A percentile compares a stretch with the other conserved stretches of the same genome.
These are phyloP conservation scores for Wallacemonas sp. DNA, from an alignment of 208 protist genomes.

Conservation along the genomic window DNA sequence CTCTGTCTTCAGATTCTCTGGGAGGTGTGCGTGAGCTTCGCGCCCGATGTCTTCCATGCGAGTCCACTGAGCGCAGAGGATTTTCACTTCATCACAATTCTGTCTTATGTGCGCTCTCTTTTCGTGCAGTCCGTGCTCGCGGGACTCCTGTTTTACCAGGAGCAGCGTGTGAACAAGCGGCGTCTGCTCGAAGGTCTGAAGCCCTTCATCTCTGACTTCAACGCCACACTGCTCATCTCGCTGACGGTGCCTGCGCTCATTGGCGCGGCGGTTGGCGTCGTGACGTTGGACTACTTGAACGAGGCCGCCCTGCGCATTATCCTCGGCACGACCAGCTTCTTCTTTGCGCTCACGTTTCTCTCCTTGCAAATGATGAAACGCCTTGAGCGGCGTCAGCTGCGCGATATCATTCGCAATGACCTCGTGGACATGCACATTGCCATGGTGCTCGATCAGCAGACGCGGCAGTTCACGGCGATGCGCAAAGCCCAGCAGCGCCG, in stretches of 20 bases:
- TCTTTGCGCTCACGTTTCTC: constrained; percentile 37
- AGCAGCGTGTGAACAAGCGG: constrained; percentile 17
- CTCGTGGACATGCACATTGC: constrained; percentile 26
- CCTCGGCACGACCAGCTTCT: constrained; percentile 30
- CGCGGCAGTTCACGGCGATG: not conserved
- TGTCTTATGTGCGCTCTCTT: constrained; percentile 30
- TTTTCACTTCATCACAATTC: constrained; percentile 21
- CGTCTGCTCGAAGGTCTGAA: constrained; percentile 11
- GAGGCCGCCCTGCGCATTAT: constrained; percentile 31
- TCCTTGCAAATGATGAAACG: constrained; percentile 34
- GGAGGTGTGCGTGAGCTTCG: constrained; percentile 6
- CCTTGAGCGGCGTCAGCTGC: constrained; percentile 26
- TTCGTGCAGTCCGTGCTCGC: constrained; percentile 26
- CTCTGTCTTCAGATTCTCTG: constrained; percentile 16
- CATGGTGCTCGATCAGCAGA: constrained; percentile 18
- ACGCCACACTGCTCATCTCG: constrained; percentile 13
- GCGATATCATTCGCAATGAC: constrained; percentile 35
- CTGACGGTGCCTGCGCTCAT: constrained; percentile 21
- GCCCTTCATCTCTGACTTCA: constrained; percentile 16
- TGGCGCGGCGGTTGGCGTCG: constrained; percentile 16
- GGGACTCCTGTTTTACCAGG: constrained; percentile 16
- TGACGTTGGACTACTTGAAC: constrained; percentile 20
- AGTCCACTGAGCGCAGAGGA: constrained; percentile 20
- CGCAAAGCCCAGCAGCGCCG: not conserved
- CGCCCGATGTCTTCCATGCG: constrained; percentile 7